A percentile compares a stretch with the other conserved stretches of the same genome.
phyloP scores from a whole-genome alignment of 2,329 filamentous ascomycete species.

The Pestalotiopsis sp. region DNA sequence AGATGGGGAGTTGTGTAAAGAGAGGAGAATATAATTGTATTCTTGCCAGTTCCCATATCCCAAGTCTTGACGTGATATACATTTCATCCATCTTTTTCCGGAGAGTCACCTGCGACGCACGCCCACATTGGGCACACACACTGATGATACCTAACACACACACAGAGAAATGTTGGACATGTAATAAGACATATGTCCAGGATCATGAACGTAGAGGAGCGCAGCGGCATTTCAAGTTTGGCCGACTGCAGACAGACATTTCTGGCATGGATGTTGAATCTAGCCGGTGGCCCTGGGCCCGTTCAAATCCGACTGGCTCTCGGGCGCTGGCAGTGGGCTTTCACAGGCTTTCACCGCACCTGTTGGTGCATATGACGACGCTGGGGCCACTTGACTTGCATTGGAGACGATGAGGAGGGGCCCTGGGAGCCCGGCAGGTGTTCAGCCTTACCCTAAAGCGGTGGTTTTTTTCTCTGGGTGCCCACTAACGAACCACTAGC shows the following conservation, averaged over 20 bases:
- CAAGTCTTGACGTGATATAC: neutral
- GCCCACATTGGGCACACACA: neutral
- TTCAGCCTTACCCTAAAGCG: neutral
- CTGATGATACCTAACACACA: neutral
- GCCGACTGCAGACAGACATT: neutral
- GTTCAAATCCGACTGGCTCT: neutral
- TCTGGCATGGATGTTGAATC: slow-evolving; percentile 2
- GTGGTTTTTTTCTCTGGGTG: neutral
- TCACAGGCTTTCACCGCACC: neutral
- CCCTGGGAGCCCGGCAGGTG: neutral
- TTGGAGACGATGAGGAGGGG: neutral
- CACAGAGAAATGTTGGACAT: neutral
- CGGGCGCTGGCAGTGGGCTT: neutral
- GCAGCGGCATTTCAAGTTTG: slow-evolving; percentile 4
- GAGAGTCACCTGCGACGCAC: neutral
- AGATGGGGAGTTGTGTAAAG: neutral
- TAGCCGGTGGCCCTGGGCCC: neutral
- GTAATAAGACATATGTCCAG: neutral
- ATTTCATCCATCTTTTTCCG: neutral
- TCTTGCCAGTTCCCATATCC: neutral
- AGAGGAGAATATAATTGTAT: neutral
- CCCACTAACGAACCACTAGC: slow-evolving; percentile 4
- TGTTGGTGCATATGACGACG: neutral
- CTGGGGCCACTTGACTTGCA: neutral
- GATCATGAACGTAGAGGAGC: neutral